Evolutionary conservation across 768 basidiomycete genomes (phyloP).

Genomic region (Boletus reticulatus): DNA sequence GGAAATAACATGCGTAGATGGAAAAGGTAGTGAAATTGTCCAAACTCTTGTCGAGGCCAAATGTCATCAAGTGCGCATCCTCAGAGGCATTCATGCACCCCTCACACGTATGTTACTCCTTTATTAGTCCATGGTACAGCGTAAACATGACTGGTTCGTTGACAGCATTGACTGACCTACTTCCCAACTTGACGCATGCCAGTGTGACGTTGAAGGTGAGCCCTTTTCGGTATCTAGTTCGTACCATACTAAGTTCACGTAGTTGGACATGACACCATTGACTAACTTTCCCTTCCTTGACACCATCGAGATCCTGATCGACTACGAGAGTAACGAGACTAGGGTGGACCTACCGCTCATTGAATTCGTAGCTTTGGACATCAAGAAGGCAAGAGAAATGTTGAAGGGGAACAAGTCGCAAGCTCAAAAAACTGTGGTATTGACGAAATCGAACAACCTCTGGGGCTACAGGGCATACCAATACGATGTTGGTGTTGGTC

Average conservation of each 20-base stretch:
- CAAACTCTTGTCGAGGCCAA: conserved; percentile 5
- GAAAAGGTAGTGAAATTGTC: conserved; percentile 1
- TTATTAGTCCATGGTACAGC: background rate
- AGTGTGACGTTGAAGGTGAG: background rate
- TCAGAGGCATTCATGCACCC: background rate
- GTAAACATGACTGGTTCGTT: background rate
- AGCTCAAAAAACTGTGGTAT: too few relatives aligned
- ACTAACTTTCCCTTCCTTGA: background rate
- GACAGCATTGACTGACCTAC: conserved; percentile 2
- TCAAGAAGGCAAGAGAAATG: too few relatives aligned
- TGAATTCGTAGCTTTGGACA: too few relatives aligned
- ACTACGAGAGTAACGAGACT: too few relatives aligned
- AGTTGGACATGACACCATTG: background rate
- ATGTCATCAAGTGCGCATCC: background rate
- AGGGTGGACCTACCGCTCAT: too few relatives aligned
- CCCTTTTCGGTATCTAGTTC: background rate
- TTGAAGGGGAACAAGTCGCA: too few relatives aligned
- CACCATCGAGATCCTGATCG: background rate
- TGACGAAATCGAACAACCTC: too few relatives aligned
- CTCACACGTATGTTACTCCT: background rate
- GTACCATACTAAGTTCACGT: background rate
- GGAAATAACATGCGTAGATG: conserved; percentile 5
- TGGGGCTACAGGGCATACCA: too few relatives aligned
- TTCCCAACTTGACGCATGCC: conserved; percentile 9
- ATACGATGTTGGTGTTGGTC: too few relatives aligned